Conservation (phyloP, 768 basidiomycete genomes). For the Termitomyces sp. region DNA sequence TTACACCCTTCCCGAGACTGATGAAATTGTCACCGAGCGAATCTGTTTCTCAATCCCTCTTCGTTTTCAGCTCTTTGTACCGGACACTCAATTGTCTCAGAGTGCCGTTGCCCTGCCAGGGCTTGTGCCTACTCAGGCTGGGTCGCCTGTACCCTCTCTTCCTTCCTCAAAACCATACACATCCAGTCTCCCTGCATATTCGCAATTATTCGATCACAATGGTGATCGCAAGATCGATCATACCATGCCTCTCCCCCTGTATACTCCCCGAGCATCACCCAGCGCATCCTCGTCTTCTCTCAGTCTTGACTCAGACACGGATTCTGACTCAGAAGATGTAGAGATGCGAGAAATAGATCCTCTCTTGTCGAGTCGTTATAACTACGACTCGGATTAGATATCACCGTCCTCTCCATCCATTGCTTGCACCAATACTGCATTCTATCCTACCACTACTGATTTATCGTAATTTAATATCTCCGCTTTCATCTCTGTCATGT, state of each 20-base stretch:
- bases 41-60: conserved; percentile 51
- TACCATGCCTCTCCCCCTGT: conserved; percentile 61
- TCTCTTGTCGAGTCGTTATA: conserved; percentile 2
- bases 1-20: conserved; percentile 47
- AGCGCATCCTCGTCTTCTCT: conserved; percentile 9
- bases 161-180: conserved; percentile 22
- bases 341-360: conserved; percentile 7
- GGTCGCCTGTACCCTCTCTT: conserved; percentile 14
- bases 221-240: conserved; percentile 74
- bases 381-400: conserved; percentile 6
- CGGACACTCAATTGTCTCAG: conserved; percentile 23
- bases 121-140: conserved; percentile 1
- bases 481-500: neutral
- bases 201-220: conserved; percentile 71
- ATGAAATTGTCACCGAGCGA: conserved; percentile 29
- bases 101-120: conserved; percentile 15
- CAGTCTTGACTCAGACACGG: neutral
- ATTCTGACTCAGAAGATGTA: neutral
- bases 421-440: neutral
- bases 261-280: conserved; percentile 41
- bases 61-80: conserved; percentile 44
- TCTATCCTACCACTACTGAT: neutral
- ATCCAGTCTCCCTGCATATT: conserved; percentile 64
- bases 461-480: conserved; percentile 2
- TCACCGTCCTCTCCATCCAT: neutral